phyloP scores from a whole-genome alignment of 2,329 filamentous ascomycete species.

The Orbilia brochopaga region DNA sequence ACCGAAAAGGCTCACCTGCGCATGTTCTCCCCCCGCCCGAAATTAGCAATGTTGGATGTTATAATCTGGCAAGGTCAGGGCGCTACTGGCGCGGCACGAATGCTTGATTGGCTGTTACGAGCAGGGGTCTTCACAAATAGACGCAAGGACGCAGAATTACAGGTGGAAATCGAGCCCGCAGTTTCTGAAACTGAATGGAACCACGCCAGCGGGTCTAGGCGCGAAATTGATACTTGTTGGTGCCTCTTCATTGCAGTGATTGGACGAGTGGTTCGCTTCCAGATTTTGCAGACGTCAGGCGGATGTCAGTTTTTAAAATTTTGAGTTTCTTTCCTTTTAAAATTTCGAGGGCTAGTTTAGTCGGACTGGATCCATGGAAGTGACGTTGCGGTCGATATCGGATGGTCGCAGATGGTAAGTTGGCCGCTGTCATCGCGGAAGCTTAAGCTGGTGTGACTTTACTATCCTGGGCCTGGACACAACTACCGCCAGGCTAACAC shows the following conservation, averaged over 20 bases:
- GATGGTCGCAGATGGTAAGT: background rate
- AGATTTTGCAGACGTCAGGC: background rate
- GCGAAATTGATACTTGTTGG: slow-evolving; percentile 4
- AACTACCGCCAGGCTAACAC: background rate
- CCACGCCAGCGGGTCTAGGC: background rate
- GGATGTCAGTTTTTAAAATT: background rate
- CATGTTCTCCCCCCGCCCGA: slow-evolving; percentile 1
- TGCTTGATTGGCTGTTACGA: background rate
- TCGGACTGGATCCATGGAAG: background rate
- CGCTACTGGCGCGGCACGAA: background rate
- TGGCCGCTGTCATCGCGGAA: background rate
- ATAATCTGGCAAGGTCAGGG: background rate
- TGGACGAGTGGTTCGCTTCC: background rate
- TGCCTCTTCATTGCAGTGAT: background rate
- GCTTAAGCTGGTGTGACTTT: background rate
- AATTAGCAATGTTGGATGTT: slow-evolving; percentile 14
- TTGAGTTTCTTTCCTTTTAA: background rate
- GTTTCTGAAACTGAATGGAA: slow-evolving; percentile 26
- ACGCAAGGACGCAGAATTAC: slow-evolving; percentile 14
- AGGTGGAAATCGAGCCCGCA: slow-evolving; percentile 23
- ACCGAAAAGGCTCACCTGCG: too few species aligned
- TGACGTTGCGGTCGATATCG: background rate
- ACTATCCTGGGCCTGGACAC: background rate
- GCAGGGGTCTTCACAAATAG: slow-evolving; percentile 18
- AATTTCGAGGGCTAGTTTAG: too few species aligned